Evolutionary conservation across 2,329 filamentous ascomycete species (phyloP).

Genomic region (Cercospora zeina): DNA sequence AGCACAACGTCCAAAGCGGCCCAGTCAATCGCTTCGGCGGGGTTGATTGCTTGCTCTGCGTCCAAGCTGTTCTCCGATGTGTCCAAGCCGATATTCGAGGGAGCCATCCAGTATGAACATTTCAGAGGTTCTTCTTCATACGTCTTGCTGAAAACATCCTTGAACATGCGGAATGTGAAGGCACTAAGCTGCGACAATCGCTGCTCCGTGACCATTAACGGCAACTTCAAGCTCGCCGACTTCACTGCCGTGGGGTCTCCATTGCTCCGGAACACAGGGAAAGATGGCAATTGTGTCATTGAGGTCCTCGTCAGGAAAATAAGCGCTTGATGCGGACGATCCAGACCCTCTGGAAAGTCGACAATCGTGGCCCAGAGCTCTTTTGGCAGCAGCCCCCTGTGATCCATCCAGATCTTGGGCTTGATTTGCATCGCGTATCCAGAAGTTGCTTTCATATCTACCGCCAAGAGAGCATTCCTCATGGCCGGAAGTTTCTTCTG

Average conservation of each 20-base stretch:
- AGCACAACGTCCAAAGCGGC: constrained; percentile 50
- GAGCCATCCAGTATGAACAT: constrained; percentile 82
- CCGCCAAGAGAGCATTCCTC: constrained; percentile 81
- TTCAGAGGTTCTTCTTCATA: constrained; percentile 65
- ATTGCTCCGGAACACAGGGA: constrained; percentile 71
- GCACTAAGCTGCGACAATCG: constrained; percentile 59
- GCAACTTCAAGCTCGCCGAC: constrained; percentile 46
- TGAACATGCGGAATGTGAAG: constrained; percentile 76
- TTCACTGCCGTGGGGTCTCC: constrained; percentile 61
- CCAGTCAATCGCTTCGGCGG: constrained; percentile 60
- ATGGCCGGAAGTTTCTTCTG: constrained; percentile 71
- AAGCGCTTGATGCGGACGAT: constrained; percentile 62
- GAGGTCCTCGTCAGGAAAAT: constrained; percentile 67
- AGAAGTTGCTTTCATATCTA: constrained; percentile 73
- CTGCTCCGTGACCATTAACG: constrained; percentile 49
- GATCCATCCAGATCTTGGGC: constrained; percentile 67
- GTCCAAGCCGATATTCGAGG: constrained; percentile 41
- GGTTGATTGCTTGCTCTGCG: constrained; percentile 2
- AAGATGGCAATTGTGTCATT: constrained; percentile 65
- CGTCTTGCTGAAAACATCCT: constrained; percentile 84
- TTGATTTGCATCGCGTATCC: constrained; percentile 78
- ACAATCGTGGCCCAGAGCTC: constrained; percentile 64
- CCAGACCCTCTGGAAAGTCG: constrained; percentile 60
- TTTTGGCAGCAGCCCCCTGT: constrained; percentile 49
- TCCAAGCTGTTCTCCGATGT: constrained; percentile 2